These are phyloP conservation scores for Xerocomus spinulosus DNA, from an alignment of 768 basidiomycete species.

Conservation along the genomic window DNA sequence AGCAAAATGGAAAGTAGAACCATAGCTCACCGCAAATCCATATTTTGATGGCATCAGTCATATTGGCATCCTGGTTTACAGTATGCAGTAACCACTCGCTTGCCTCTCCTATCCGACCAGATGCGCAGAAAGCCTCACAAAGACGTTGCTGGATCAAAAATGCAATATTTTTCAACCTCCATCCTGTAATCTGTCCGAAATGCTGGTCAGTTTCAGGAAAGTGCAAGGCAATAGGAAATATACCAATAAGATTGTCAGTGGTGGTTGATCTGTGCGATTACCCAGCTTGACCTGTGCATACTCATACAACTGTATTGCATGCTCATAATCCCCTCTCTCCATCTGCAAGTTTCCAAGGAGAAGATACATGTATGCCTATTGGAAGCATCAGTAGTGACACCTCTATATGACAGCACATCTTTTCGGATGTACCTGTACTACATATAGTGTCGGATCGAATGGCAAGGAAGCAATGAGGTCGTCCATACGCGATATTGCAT, in stretches of 20 bases:
- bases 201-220: neutral
- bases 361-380: too few relatives aligned
- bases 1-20: neutral
- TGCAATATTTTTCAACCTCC: constrained; percentile 2
- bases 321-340: neutral
- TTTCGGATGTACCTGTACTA: constrained; percentile 2
- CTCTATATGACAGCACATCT: too few relatives aligned
- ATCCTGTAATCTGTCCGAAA: constrained; percentile 1
- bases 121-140: neutral
- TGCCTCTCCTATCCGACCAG: neutral
- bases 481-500: constrained; percentile 4
- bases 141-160: too few relatives aligned
- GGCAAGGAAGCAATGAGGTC: neutral
- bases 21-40: too few relatives aligned
- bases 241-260: constrained; percentile 6
- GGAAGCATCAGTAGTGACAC: neutral
- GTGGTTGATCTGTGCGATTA: neutral
- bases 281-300: neutral
- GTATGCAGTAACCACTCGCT: neutral
- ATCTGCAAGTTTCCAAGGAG: constrained; percentile 5
- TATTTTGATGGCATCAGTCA: neutral
- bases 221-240: neutral
- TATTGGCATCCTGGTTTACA: neutral
- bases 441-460: too few relatives aligned
- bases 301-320: constrained; percentile 1